Percentiles rank a stretch among this genome's conserved stretches.
These are phyloP conservation scores for Colletotrichum trifolii DNA, from an alignment of 2,329 filamentous ascomycete species.

Conservation along the genomic window DNA sequence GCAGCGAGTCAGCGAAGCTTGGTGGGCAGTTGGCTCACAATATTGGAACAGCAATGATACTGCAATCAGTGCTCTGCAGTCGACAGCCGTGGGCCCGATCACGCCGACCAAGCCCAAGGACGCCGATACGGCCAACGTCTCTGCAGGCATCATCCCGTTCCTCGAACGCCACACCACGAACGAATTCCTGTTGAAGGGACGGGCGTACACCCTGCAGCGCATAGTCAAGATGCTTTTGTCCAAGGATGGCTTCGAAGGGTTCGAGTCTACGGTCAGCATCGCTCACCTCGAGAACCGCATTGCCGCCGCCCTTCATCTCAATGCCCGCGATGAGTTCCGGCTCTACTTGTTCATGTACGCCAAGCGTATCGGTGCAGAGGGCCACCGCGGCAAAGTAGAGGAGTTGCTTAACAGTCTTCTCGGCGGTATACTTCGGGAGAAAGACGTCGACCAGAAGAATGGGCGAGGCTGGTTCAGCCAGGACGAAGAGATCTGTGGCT, in stretches of 20 bases:
- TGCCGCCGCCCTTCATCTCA: slow-evolving; percentile 86
- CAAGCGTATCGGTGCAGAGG: slow-evolving; percentile 92
- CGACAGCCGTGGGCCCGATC: slow-evolving; percentile 72
- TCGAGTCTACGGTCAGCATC: slow-evolving; percentile 91
- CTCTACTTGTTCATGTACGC: slow-evolving; percentile 98
- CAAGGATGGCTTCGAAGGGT: slow-evolving; percentile 89
- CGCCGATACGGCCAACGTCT: slow-evolving; percentile 70
- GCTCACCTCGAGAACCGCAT: slow-evolving; percentile 96
- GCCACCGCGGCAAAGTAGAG: slow-evolving; percentile 87
- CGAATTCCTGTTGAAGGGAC: slow-evolving; percentile 89
- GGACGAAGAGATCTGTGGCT: slow-evolving; percentile 84
- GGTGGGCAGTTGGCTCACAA: slow-evolving; percentile 98
- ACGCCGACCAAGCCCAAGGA: slow-evolving; percentile 58
- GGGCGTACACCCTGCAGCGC: slow-evolving; percentile 90
- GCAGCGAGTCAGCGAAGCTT: slow-evolving; percentile 95
- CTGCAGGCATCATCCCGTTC: slow-evolving; percentile 91
- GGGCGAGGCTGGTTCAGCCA: slow-evolving; percentile 72
- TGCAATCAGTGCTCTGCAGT: slow-evolving; percentile 82
- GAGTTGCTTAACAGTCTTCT: slow-evolving; percentile 87
- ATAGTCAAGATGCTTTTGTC: slow-evolving; percentile 90
- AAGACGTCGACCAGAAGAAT: slow-evolving; percentile 57
- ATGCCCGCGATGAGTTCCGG: slow-evolving; percentile 90
- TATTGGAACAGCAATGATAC: slow-evolving; percentile 99
- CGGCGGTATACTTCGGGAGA: slow-evolving; percentile 75
- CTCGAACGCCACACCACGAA: slow-evolving; percentile 95